Evolutionary conservation across 106 monocot genomes (phyloP), one percentile per base, ranked within the genome.

Genomic region (Hemerocallis citrina): DNA sequence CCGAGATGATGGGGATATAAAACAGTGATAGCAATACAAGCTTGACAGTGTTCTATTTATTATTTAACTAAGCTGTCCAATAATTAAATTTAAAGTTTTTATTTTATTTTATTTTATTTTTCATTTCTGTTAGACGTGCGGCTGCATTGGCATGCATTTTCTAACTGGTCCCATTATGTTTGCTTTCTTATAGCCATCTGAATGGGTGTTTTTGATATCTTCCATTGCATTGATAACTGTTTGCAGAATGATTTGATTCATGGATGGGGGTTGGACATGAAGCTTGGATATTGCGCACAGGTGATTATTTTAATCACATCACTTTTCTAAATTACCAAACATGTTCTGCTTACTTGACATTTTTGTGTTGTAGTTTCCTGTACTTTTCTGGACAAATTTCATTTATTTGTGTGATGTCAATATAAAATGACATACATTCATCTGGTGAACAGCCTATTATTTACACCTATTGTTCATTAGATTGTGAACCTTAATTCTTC

Each of bases 211-310:
- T 41, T 4, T n/a, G n/a, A n/a, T n/a, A n/a, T n/a, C n/a, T n/a
- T 47, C 3, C 47, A 3, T 47, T 20, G 17, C 47, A 47, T 5
- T 21, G 2, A 47, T 17, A 19, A 47, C 21, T 47, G 40, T 67
- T 30, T 84, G 67, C 81, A 92, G 87, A 92, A 92, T 81, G 92
- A 92, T 64, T 57, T 92, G 71, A 84, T 92, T 59, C 92, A 88
- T 78, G 92, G 92, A 50, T 92, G 92, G 92, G 92, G 92, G 15
- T 69, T 92, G 77, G 92, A 92, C 68, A 92, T 92, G 92, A 92
- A 84, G 64, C 77, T 92, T 73, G 92, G 92, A 57, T 92, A 88
- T 55, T 92, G 92, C 71, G 87, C 92, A 62, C 92, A 92, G 92
- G 92, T 88, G 39, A 74, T 62, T 31, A 36, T 50, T 28, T 28